Evolutionary conservation across 1,284 basidiomycete genomes (phyloP), one percentile per base, ranked within the genome.

Genomic region (Ustilago crameri): DNA sequence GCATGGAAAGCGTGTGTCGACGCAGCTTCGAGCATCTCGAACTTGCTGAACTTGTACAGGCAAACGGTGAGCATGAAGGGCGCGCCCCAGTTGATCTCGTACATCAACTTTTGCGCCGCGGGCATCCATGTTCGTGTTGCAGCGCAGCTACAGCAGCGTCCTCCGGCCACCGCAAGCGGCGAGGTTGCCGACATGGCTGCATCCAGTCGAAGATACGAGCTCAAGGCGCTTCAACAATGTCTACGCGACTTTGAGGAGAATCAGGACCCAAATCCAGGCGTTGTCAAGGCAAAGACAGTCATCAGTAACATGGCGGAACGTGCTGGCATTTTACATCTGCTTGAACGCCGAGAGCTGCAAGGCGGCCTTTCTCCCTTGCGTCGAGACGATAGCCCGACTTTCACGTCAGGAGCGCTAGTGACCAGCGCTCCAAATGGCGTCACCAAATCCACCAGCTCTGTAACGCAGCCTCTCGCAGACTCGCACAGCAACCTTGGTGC

Each of bases 51-150:
- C 15, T 51, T 67, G 9, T 79, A 82, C 42, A 52, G 78, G 8
- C 61, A 75, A 32, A 77, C 78, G 12, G 78, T 80, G 32, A 75
- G 74, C 45, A 74, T 82, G 34, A 65, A 72, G 18, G 64, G 79
- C n/a, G 79, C 80, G 14, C 80, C 79, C 9, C 81, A 79, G 41
- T 73, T 82, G 26, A 81, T 81, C 51, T 75, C 75, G 22, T 82
- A 82, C 51, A 73, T 69, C n/a, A 79, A 78, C 24, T 82, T 74
- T 41, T 78, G 80, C 18, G 80, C 80, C 3, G 75, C 78, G 4
- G 81, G 79, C 2, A 81, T 82, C 17, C 76, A 80, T 49, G 78
- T 81, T 20, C 77, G 80, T 15, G 69, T 79, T 17, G 80, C 75
- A 15, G 74, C 80, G 0, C 71, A 79, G 42, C 57, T 61, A n/a